A percentile compares a stretch with the other conserved stretches of the same genome.
Evolutionary conservation across 148 eudicot species (phyloP).

Genomic region (Limonium bicolor): DNA sequence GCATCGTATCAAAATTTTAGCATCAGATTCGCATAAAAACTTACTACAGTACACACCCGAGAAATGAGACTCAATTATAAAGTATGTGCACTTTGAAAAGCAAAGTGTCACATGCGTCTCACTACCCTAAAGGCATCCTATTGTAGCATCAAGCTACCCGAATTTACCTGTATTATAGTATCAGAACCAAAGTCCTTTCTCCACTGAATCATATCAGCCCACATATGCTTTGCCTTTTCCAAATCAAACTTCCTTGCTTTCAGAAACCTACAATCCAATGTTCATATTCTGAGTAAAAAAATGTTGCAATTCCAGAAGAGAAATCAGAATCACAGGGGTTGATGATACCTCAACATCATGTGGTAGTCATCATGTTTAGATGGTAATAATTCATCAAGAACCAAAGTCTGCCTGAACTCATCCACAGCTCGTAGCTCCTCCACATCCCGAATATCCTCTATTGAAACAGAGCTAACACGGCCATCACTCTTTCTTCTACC

Average conservation of each 20-base stretch:
- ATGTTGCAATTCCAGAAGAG: neutral
- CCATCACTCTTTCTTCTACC: slow-evolving; percentile 49
- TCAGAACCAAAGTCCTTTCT: slow-evolving; percentile 62
- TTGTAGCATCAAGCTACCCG: neutral
- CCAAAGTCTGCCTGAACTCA: slow-evolving; percentile 34
- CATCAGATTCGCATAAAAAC: neutral
- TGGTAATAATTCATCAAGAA: slow-evolving; percentile 39
- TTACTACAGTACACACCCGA: neutral
- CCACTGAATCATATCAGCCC: slow-evolving; percentile 73
- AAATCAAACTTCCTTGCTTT: slow-evolving; percentile 64
- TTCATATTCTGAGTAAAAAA: neutral
- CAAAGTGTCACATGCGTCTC: no score
- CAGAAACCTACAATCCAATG: slow-evolving; percentile 32
- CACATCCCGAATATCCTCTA: slow-evolving; percentile 53
- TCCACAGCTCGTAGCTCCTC: slow-evolving; percentile 51
- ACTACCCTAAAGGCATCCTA: no score
- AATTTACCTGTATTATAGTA: slow-evolving; percentile 34
- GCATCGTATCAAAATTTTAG: slow-evolving; percentile 1
- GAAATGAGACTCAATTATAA: neutral
- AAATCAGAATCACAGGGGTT: slow-evolving; percentile 2
- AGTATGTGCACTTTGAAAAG: neutral
- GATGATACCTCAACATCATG: slow-evolving; percentile 35
- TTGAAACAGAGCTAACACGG: slow-evolving; percentile 57
- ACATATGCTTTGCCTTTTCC: slow-evolving; percentile 56
- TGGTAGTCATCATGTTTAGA: slow-evolving; percentile 47